These are phyloP conservation scores for Centrapalus pauciflorus DNA, from an alignment of 129 eudicot species.

Conservation along the genomic window DNA sequence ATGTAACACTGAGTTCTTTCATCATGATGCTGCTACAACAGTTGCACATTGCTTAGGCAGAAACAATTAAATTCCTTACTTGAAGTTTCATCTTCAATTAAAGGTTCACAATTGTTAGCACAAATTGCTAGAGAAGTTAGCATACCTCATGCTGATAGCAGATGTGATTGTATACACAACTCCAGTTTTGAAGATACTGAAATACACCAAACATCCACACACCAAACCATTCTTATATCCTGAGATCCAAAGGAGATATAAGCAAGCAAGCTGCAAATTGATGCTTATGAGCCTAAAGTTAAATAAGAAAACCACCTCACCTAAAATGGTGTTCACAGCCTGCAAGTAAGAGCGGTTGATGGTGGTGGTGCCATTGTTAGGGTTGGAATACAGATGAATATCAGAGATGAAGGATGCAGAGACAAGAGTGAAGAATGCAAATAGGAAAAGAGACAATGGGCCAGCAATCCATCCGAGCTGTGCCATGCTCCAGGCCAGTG, in stretches of 20 bases:
- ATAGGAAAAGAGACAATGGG: constrained; percentile 46
- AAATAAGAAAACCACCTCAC: constrained; percentile 27
- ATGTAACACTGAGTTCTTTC: no score
- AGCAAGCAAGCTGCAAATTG: not conserved
- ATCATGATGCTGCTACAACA: no score
- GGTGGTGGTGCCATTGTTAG: constrained; percentile 44
- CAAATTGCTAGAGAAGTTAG: not conserved
- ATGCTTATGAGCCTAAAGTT: not conserved
- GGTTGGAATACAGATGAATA: constrained; percentile 54
- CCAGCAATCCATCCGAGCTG: constrained; percentile 93
- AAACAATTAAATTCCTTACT: no score
- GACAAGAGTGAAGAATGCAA: constrained; percentile 47
- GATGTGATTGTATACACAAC: constrained; percentile 75
- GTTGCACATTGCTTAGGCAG: no score
- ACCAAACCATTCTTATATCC: constrained; percentile 52
- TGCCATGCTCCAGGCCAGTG: constrained; percentile 80
- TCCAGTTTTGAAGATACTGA: constrained; percentile 57
- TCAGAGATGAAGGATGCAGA: constrained; percentile 62
- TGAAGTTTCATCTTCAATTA: no score
- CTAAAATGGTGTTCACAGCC: constrained; percentile 58
- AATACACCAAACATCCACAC: constrained; percentile 47
- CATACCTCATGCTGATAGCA: constrained; percentile 66
- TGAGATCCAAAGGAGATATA: constrained; percentile 22
- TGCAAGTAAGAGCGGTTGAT: constrained; percentile 56
- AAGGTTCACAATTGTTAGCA: no score